A percentile compares a stretch with the other conserved stretches of the same genome.
phyloP scores from a whole-genome alignment of 179 eudicot species.

The Amaranthus tricolor region DNA sequence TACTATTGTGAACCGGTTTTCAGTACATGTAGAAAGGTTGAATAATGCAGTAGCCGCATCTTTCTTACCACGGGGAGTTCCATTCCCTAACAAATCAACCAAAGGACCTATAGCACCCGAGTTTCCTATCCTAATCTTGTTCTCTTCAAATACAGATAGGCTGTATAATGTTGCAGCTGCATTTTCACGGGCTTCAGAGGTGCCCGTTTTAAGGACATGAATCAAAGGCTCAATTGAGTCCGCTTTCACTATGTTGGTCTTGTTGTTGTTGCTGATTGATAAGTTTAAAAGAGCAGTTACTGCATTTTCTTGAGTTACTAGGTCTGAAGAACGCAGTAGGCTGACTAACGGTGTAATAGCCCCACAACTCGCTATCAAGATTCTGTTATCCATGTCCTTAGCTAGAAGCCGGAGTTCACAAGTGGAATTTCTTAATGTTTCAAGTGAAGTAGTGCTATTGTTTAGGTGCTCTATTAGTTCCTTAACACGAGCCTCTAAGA shows the following conservation, averaged over 20 bases:
- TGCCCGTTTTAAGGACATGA: constrained; percentile 58
- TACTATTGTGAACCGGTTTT: constrained; percentile 53
- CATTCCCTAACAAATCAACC: constrained; percentile 52
- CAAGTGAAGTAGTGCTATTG: constrained; percentile 27
- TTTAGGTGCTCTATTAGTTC: constrained; percentile 37
- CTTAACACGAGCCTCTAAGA: constrained; percentile 43
- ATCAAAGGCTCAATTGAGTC: constrained; percentile 53
- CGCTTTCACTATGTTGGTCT: constrained; percentile 37
- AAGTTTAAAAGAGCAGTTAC: constrained; percentile 57
- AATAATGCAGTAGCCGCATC: constrained; percentile 62
- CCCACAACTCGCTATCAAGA: constrained; percentile 40
- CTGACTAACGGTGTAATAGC: constrained; percentile 40
- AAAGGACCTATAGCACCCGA: constrained; percentile 57
- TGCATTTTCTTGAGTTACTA: constrained; percentile 42
- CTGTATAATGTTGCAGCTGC: constrained; percentile 60
- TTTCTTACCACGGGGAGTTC: constrained; percentile 57
- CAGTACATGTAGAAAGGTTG: constrained; percentile 48
- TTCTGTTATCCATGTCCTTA: constrained; percentile 43
- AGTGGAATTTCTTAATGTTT: constrained; percentile 41
- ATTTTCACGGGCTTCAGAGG: constrained; percentile 53
- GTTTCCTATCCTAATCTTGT: constrained; percentile 42
- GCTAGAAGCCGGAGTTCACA: constrained; percentile 48
- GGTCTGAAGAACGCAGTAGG: constrained; percentile 38
- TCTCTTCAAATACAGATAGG: constrained; percentile 44
- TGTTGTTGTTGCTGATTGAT: constrained; percentile 52